Conservation (phyloP, 169 alveolate species). For the Plasmodium sp. region DNA sequence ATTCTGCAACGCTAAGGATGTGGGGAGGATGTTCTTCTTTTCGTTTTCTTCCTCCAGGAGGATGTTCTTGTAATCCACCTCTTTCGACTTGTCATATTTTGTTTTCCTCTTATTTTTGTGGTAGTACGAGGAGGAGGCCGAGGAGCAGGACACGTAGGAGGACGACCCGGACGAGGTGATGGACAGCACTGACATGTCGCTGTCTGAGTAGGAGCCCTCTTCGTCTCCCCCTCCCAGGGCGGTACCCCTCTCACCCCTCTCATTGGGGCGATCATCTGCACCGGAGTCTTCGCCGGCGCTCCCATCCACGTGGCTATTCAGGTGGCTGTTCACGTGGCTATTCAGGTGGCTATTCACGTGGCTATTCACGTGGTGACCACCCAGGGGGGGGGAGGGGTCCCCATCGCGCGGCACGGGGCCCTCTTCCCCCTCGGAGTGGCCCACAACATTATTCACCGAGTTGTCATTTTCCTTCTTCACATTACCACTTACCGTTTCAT, state of each 20-base stretch:
- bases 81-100: constrained; percentile 76
- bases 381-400: not conserved
- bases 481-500: not conserved
- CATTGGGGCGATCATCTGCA: not conserved
- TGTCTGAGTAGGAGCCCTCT: constrained; percentile 18
- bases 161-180: constrained; percentile 68
- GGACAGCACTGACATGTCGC: constrained; percentile 46
- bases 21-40: constrained; percentile 85
- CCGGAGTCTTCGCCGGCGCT: not conserved
- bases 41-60: constrained; percentile 88
- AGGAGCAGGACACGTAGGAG: constrained; percentile 36
- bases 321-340: not conserved
- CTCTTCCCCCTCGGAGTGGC: not conserved
- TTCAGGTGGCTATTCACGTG: not conserved
- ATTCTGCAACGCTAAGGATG: constrained; percentile 92
- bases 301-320: not conserved
- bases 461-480: not conserved
- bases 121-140: constrained; percentile 44
- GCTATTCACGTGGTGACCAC: not conserved
- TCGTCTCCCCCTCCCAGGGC: not conserved
- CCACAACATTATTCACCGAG: not conserved
- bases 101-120: constrained; percentile 33
- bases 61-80: constrained; percentile 80
- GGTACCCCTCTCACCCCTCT: not conserved
- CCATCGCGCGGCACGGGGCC: not conserved